Evolutionary conservation across 495 filamentous ascomycete genomes (phyloP), one percentile per base, ranked within the genome.

Genomic region (Lasiosphaeriaceae sp.): DNA sequence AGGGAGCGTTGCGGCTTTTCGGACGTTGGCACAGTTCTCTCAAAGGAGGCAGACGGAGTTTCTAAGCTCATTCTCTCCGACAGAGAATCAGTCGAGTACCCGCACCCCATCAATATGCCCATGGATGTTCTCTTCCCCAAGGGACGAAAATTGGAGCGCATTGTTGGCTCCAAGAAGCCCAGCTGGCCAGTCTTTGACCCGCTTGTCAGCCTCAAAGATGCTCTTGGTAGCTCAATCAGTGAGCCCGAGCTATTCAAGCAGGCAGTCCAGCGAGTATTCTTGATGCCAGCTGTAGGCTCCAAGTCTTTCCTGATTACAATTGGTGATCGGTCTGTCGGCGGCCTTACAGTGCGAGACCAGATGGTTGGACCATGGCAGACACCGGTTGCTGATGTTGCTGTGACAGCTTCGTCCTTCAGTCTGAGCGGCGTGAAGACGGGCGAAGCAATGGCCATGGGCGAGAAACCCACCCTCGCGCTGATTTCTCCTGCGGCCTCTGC

Each of bases 281-380:
- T 80, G 50, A 79, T 98, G 47, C 94, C 94, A 11, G 80, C 90
- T 21, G 94, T 97, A 20, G 94, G 90, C 9, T 96, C 92, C 16
- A 97, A 97, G 74, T 91, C 87, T 8, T 98, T 97, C 78, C 80
- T 98, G 12, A 97, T 98, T 64, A 97, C 94, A 2, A 98, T 97
- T 64, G 91, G 87, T 37, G 94, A 97, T 65, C 83, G 95, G 35
- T 90, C 87, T 43, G 94, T 97, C 43, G 91, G 91, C 55, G 94
- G 94, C 47, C 82, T 97, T 34, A 90, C 89, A 22, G 85, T 87
- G 19, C 82, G 90, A 58, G 94, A 97, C 70, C 94, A 97, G 68
- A 93, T 97, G 87, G 92, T 96, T 59, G 94, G 94, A 9, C 89
- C 87, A 29, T 97, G 92, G 91, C 94, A 98, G 67, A 87, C 86